A percentile compares a stretch with the other conserved stretches of the same genome.
Conservation (phyloP, 73 alveolate species). For the Paramecium biaurelia region DNA sequence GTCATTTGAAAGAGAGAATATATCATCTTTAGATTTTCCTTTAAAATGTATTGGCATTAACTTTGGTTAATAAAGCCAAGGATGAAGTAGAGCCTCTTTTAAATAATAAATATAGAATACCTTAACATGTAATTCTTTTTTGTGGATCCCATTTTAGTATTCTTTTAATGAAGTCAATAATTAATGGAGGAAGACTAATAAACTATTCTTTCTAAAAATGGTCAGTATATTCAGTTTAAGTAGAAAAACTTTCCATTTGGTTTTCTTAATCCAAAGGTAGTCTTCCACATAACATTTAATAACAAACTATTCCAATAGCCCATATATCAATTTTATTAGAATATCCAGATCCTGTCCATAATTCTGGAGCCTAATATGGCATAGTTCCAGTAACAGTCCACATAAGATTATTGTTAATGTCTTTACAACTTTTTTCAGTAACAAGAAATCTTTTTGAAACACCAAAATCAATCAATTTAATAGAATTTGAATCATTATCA, state of each 20-base stretch:
- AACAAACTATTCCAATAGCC: constrained; percentile 86
- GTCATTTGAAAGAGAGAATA: neutral
- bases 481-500: constrained; percentile 13
- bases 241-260: constrained; percentile 7
- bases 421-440: neutral
- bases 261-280: constrained; percentile 59
- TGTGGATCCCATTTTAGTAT: neutral
- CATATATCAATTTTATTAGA: constrained; percentile 87
- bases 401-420: constrained; percentile 10
- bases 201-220: neutral
- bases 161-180: constrained; percentile 18
- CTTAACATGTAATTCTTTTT: neutral
- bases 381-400: constrained; percentile 83
- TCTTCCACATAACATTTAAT: constrained; percentile 60
- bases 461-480: constrained; percentile 67
- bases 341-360: constrained; percentile 79
- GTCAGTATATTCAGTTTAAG: neutral
- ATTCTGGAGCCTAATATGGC: constrained; percentile 93
- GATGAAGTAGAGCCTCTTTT: constrained; percentile 1
- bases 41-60: neutral
- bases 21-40: neutral
- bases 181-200: neutral
- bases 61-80: neutral
- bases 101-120: neutral
- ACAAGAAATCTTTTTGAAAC: constrained; percentile 46